These are phyloP conservation scores for Peronospora farinosa DNA, from an alignment of 352 stramenopile genomes.

Conservation along the genomic window DNA sequence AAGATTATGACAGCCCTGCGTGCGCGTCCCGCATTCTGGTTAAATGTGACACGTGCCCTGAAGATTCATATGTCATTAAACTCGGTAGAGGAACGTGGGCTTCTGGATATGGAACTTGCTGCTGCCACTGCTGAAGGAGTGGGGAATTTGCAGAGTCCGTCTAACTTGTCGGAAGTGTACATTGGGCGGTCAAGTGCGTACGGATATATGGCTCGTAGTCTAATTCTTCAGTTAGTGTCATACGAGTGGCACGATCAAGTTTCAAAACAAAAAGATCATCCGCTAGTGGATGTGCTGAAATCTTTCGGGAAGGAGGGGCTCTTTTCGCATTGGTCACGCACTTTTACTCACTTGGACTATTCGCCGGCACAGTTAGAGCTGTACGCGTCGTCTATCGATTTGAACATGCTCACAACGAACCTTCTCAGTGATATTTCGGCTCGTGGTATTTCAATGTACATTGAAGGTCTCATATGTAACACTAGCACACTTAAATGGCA, in stretches of 20 bases:
- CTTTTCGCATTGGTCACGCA: conserved; percentile 62
- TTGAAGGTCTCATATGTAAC: conserved; percentile 29
- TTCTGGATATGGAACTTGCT: conserved; percentile 36
- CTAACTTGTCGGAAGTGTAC: conserved; percentile 28
- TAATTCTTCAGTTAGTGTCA: conserved; percentile 57
- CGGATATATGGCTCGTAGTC: conserved; percentile 45
- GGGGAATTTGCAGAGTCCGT: conserved; percentile 13
- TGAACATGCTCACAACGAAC: conserved; percentile 4
- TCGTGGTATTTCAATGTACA: conserved; percentile 20
- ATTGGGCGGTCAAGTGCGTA: conserved; percentile 52
- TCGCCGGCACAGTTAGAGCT: conserved; percentile 24
- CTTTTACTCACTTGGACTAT: conserved; percentile 61
- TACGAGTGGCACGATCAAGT: conserved; percentile 58
- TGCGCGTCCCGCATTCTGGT: conserved; percentile 42
- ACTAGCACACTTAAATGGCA: conserved; percentile 29
- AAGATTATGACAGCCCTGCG: conserved; percentile 44
- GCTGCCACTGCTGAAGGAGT: conserved; percentile 23
- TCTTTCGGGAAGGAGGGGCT: conserved; percentile 54
- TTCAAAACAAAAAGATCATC: conserved; percentile 28
- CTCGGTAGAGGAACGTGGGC: conserved; percentile 28
- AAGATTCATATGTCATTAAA: conserved; percentile 55
- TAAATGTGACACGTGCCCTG: conserved; percentile 47
- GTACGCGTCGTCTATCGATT: conserved; percentile 16
- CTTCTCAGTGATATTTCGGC: conserved; percentile 16
- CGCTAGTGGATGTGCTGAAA: conserved; percentile 44